These are phyloP conservation scores for Allium cepa DNA, from an alignment of 106 monocot genomes.

Conservation along the genomic window DNA sequence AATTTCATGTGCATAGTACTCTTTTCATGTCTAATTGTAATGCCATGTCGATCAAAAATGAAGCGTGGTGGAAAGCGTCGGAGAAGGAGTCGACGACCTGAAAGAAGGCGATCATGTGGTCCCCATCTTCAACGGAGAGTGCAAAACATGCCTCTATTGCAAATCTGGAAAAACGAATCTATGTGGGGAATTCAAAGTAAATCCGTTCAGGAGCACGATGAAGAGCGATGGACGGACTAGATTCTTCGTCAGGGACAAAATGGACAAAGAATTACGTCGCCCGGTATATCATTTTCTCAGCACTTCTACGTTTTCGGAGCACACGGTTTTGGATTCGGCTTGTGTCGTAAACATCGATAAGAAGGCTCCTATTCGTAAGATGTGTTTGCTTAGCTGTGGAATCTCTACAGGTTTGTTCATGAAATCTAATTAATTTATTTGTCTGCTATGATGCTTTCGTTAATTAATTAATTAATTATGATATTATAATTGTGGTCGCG, in stretches of 20 bases:
- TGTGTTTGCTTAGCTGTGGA: conserved; percentile 85
- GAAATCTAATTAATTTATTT: background rate
- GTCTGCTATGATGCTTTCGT: no score
- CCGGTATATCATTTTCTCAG: conserved; percentile 84
- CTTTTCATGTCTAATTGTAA: no score
- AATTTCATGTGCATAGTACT: no score
- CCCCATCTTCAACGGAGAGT: conserved; percentile 79
- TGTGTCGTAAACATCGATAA: conserved; percentile 60
- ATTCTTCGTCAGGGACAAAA: conserved; percentile 22
- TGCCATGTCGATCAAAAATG: background rate
- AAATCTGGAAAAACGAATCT: conserved; percentile 42
- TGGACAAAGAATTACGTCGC: conserved; percentile 1
- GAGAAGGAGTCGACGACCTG: conserved; percentile 63
- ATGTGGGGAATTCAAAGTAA: conserved; percentile 36
- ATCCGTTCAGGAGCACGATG: conserved; percentile 47
- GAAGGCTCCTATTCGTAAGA: conserved; percentile 39
- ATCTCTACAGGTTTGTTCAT: conserved; percentile 60
- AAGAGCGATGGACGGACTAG: conserved; percentile 32
- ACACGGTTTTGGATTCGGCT: conserved; percentile 83
- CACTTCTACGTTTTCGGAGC: conserved; percentile 88
- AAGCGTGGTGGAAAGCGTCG: conserved; percentile 82
- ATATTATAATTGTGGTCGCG: no score
- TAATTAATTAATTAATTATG: no score
- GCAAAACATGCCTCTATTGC: conserved; percentile 43
- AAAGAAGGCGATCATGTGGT: conserved; percentile 59